phyloP scores from a whole-genome alignment of 352 stramenopile species.

The Pythium brachiatum region DNA sequence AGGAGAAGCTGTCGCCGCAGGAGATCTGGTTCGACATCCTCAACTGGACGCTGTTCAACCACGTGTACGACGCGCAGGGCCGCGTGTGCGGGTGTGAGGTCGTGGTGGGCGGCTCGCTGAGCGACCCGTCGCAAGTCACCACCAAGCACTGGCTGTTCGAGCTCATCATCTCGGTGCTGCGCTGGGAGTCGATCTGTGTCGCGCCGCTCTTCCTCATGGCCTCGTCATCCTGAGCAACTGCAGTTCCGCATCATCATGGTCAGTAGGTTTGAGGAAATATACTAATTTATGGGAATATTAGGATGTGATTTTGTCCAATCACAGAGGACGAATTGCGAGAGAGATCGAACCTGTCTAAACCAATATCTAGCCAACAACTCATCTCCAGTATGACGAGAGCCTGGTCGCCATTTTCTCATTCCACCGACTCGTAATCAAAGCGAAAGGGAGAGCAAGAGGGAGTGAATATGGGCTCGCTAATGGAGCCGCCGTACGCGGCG shows the following conservation, averaged over 20 bases:
- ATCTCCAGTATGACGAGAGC: slow-evolving; percentile 4
- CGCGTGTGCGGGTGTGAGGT: slow-evolving; percentile 44
- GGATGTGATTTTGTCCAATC: not conserved
- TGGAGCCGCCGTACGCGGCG: slow-evolving; percentile 1
- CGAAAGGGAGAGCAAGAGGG: not conserved
- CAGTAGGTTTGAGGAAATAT: not conserved
- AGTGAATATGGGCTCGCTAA: slow-evolving; percentile 5
- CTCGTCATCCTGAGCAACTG: not conserved
- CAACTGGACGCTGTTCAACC: slow-evolving; percentile 62
- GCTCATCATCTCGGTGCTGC: slow-evolving; percentile 58
- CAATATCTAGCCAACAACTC: not conserved
- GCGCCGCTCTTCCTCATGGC: slow-evolving; percentile 23
- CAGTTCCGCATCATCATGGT: not conserved
- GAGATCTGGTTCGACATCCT: slow-evolving; percentile 67
- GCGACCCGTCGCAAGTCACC: slow-evolving; percentile 44
- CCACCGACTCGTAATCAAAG: no score
- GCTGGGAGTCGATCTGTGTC: slow-evolving; percentile 41
- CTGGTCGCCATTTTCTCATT: not conserved
- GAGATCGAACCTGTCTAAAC: not conserved
- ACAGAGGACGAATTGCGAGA: not conserved
- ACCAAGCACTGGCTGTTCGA: slow-evolving; percentile 67
- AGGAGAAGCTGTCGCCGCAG: slow-evolving; percentile 37
- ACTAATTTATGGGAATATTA: not conserved
- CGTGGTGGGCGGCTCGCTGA: slow-evolving; percentile 49
- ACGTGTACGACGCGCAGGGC: slow-evolving; percentile 40